Evolutionary conservation across 1,139 yeast species (phyloP), one percentile per base, ranked within the genome.

Genomic region (Sugiyamaella paludigena): DNA sequence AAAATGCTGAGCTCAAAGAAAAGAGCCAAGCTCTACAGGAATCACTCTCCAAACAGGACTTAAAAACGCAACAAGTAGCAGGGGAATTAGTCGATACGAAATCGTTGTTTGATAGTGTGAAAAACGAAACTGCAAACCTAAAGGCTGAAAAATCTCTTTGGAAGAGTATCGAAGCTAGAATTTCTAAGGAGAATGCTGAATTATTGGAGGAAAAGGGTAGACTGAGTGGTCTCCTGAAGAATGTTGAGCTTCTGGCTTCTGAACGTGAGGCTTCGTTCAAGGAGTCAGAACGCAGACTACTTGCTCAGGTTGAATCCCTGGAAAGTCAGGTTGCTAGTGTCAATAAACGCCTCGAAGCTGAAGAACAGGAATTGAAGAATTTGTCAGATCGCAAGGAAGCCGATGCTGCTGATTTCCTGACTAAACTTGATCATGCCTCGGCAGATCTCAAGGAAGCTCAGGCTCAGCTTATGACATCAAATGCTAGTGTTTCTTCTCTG

Each of bases 181-280:
- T 85, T 44, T 69, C 76, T 33, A 70, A 70, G 27, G 92, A 85
- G 52, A 73, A 81, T 43, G 67, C 71, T 4, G 77, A 74, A 34
- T 70, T 86, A 50, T 69, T 75, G 45, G 73, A 74, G 5, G 95
- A 88, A 60, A 81, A 81, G 59, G 67, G 76, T 9, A 77, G 81
- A 48, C 71, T 87, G 40, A 82, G 76, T 55, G 77, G 78, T 7
- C 72, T 83, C 53, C 75, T 86, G n/a, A 65, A 78, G 19, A 84
- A 78, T 58, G 69, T 86, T 49, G 91, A 86, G 64, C 58, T 77
- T 0, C 66, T 83, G 36, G 79, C 83, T 48, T 75, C 74, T 48
- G 94, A 86, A 61, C 75, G 91, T 47, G 85, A 83, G 48, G 61
- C 71, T 0, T 70, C 80, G 8, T 73, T 77, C 41, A 65, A 70